These are phyloP conservation scores for Ustilaginoidea virens DNA, from an alignment of 2,329 filamentous ascomycete genomes.

Conservation along the genomic window DNA sequence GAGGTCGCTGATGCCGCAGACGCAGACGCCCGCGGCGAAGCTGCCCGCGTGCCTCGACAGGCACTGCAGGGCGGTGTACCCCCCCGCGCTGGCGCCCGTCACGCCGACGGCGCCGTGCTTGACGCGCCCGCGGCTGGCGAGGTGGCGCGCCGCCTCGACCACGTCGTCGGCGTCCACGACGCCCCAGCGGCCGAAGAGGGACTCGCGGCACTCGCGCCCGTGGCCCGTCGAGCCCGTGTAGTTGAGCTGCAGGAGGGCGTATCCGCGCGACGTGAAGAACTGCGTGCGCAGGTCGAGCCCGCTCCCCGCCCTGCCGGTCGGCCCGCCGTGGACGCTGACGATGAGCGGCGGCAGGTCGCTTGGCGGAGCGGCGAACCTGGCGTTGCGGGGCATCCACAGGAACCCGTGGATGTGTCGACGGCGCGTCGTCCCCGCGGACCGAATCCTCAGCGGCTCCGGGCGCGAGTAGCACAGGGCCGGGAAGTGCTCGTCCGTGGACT, in stretches of 20 bases:
- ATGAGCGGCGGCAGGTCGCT: constrained; percentile 31
- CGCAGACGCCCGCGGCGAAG: constrained; percentile 33
- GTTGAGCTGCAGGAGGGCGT: constrained; percentile 33
- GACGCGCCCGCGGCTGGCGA: constrained; percentile 21
- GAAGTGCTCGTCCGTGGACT: constrained; percentile 18
- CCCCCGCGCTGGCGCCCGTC: constrained; percentile 34
- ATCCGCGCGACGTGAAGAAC: constrained; percentile 39
- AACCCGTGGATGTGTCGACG: constrained; percentile 27
- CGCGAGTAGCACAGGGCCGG: too few species aligned
- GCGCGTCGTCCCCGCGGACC: too few species aligned
- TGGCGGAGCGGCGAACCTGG: constrained; percentile 20
- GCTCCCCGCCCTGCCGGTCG: constrained; percentile 25
- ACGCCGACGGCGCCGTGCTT: constrained; percentile 26
- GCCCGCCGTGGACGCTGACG: constrained; percentile 34
- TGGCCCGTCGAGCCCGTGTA: constrained; percentile 36
- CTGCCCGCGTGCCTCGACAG: constrained; percentile 27
- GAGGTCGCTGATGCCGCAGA: constrained; percentile 36
- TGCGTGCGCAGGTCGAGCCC: constrained; percentile 30
- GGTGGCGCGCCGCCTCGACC: constrained; percentile 26
- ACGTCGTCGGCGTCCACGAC: constrained; percentile 34
- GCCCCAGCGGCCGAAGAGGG: constrained; percentile 34
- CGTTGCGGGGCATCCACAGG: constrained; percentile 33
- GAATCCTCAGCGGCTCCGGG: too few species aligned
- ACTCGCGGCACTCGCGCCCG: constrained; percentile 32
- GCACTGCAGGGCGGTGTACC: constrained; percentile 35